Base-by-base conservation (phyloP, 1,284 basidiomycete species). In the Schizophyllum commune region DNA sequence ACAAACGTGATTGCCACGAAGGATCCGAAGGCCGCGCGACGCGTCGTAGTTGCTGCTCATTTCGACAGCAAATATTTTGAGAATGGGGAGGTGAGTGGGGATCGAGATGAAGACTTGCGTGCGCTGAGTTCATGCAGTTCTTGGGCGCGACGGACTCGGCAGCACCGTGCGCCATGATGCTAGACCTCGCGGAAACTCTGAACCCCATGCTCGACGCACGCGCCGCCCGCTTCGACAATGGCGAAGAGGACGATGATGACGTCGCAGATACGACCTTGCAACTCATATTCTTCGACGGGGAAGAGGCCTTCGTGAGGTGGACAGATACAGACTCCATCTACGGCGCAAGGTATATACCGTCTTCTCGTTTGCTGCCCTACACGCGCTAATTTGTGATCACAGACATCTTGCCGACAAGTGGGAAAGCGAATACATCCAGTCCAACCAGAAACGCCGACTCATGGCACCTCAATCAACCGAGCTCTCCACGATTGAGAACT, bases 81-180 rank as follows among this genome's bases (percentile, higher is more conserved):
- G 1, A 74, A 83, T 34, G 88, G 90, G 68, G 86, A 92, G 77
- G 89, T 90, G 69, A 62, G 79, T 73, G 55, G 11, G 63, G 63
- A 32, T 52, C 33, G 15, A 51, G 55, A 64, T 56, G 21, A 33
- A 39, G 21, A 55, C 6, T 60, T 57, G 52, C 22, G 62, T 61
- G 19, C 19, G 59, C 59, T 52, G 27, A 66, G 47, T 57, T 20
- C 54, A 60, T 67, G 62, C 75, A 93, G 91, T 99, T 99, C 72
- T 79, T 99, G 67, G 97, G 97, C 27, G 97, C 97, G 8, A 99
- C 95, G 5, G 97, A 99, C 73, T 98, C 94, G 6, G 97, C 97
- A 1, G 94, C 93, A 22, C 91, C 97, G 1, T 97, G 96, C 68
- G 95, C 95, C 1, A 88, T 98, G 75, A 83, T 98, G 77, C 82